Base-by-base conservation (phyloP, 805 yeast species). In the Metschnikowia lachancei region DNA sequence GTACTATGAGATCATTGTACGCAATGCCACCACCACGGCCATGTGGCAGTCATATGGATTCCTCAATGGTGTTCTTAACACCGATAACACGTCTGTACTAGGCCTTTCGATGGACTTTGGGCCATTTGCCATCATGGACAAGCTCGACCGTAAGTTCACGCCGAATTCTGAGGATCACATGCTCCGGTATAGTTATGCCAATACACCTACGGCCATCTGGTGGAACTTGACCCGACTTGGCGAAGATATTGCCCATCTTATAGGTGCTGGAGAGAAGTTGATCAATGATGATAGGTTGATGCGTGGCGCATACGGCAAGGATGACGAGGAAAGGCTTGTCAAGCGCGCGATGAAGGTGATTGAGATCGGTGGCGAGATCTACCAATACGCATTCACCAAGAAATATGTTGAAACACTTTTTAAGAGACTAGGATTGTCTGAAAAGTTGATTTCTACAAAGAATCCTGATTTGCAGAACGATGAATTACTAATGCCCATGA, bases 81-180 rank as follows among this genome's bases (percentile, higher is more conserved):
- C 98, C 0, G 99, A 92, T 61, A 92, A 92, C 61, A 88, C 97
- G 1, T 87, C 96, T 0, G 75, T 92, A n/a, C 59, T 85, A 36
- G 99, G 99, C 0, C 69, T 90, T 10, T 80, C 96, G 0, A 78
- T 94, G 65, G 99, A 92, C 65, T 94, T 85, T 64, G 99, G 98
- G 2, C 98, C 99, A 0, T 94, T 87, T 67, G 87, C 95, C 16
- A 85, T 90, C 50, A 77, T 91, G 85, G 97, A 91, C 60, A 79
- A 77, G 38, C 92, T 84, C 61, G 83, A 88, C 58, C 91, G 95
- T 13, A 65, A 75, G 40, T 92, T 77, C 60, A 87, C 97, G 0
- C 92, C 98, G 1, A 92, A 94, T 61, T 89, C 88, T 46, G 97
- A 90, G 59, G 99, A 94, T 64, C 76, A 74, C 36, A 67, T 70